Evolutionary conservation across 192 early-diverging fungal species (phyloP), one percentile per base, ranked within the genome.

Genomic region (Oehlia diaphana): DNA sequence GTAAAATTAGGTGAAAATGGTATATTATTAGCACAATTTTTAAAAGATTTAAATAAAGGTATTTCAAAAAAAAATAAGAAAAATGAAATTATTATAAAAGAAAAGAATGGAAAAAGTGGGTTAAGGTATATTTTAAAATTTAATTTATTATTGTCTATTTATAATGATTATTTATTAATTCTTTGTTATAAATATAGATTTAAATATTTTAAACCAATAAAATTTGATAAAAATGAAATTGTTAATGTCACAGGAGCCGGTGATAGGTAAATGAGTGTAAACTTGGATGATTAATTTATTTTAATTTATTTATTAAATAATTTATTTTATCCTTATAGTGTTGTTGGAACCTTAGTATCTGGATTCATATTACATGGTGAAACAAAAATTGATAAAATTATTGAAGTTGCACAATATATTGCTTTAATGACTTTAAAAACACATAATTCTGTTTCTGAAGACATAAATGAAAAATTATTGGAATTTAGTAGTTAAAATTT

Each of bases 231-330:
- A 9, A 61, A 73, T 28, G 72, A 85, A 13, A 81, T 89, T 64
- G 83, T 88, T 53, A 92, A 89, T 81, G 93, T 94, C 2, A 93
- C 91, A n/a, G 94, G 94, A 9, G 93, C 94, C 4, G 94, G 94
- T 8, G 94, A 95, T 78, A 92, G 90, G 89, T 88, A 88, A 64
- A 21, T 72, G 21, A 2, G 39, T 42, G 39, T 42, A 7, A 7
- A 50, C 12, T 63, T 13, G 71, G 33, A 63, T 72, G 42, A 13
- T 66, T 35, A 28, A 3, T 61, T 76, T 64, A 7, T 49, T 5
- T 33, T 26, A 16, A 21, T 49, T 62, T 44, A 37, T 28, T 50
- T 7, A n/a, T 73, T 13, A 50, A 83, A 31, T 61, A 65, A 42
- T 72, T 82, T 63, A 83, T 84, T 49, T 9, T 47, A 37, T 26